phyloP scores from a whole-genome alignment of 2,329 filamentous ascomycete genomes.

The Elsinoe australis region DNA sequence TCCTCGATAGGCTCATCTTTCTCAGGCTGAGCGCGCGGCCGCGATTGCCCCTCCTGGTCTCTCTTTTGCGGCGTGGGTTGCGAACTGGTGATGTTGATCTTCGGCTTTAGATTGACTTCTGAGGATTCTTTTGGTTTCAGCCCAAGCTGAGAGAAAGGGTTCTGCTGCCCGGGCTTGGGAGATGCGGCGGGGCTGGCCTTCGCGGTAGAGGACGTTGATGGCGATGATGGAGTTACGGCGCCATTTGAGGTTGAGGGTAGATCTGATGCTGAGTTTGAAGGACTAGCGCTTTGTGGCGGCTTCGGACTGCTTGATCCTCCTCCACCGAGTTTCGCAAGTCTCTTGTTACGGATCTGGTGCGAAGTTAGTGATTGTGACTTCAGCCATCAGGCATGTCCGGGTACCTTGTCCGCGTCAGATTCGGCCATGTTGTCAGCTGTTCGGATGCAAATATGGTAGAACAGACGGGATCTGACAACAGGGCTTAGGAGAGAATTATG shows the following conservation, averaged over 20 bases:
- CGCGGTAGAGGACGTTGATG: conserved; percentile 16
- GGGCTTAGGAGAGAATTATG: too few relatives aligned
- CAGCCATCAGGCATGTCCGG: too few relatives aligned
- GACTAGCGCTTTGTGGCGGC: conserved; percentile 22
- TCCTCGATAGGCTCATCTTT: conserved; percentile 46
- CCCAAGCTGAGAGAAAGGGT: conserved; percentile 27
- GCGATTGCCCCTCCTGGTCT: conserved; percentile 31
- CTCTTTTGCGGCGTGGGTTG: conserved; percentile 30
- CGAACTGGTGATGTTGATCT: conserved; percentile 29
- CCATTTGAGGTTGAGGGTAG: conserved; percentile 1
- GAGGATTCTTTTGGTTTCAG: conserved; percentile 23
- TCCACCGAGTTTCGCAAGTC: conserved; percentile 55
- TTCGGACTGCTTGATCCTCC: conserved; percentile 23
- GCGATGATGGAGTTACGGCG: conserved; percentile 15
- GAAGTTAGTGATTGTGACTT: background rate
- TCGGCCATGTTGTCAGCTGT: conserved; percentile 19
- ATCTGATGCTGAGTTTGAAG: conserved; percentile 19
- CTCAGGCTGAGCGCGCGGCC: conserved; percentile 27
- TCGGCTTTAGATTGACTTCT: conserved; percentile 28
- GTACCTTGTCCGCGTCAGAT: conserved; percentile 45
- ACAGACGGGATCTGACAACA: too few relatives aligned
- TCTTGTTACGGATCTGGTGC: conserved; percentile 57
- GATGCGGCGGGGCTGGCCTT: background rate
- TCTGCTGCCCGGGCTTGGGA: conserved; percentile 20
- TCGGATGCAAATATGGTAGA: too few relatives aligned